Evolutionary conservation across 2,329 filamentous ascomycete genomes (phyloP).

Genomic region (Dactylellina parvicollis): DNA sequence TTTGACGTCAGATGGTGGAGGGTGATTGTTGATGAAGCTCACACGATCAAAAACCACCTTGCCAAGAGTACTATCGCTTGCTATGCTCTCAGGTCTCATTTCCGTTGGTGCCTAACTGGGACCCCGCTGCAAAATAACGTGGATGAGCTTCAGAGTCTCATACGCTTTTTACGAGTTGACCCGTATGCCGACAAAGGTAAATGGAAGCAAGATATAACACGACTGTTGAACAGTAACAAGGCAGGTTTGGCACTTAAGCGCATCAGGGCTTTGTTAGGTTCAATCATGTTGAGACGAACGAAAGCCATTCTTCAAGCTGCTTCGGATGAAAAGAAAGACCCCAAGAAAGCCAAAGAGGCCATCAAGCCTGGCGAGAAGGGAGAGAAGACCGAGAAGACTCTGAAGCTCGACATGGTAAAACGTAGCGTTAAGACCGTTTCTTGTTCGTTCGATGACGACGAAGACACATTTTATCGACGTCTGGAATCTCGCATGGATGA

Average conservation of each 20-base stretch:
- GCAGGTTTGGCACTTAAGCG: slow-evolving; percentile 89
- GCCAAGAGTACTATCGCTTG: slow-evolving; percentile 94
- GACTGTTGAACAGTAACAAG: slow-evolving; percentile 86
- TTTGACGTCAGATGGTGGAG: slow-evolving; percentile 96
- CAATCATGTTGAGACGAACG: slow-evolving; percentile 98
- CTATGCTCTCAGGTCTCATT: slow-evolving; percentile 83
- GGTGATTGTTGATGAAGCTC: slow-evolving; percentile 93
- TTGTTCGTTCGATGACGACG: slow-evolving; percentile 79
- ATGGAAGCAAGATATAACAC: slow-evolving; percentile 92
- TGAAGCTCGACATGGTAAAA: slow-evolving; percentile 80
- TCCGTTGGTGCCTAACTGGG: slow-evolving; percentile 94
- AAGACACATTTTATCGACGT: slow-evolving; percentile 84
- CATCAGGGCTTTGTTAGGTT: slow-evolving; percentile 83
- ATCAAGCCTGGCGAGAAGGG: slow-evolving; percentile 60
- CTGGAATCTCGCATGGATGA: slow-evolving; percentile 85
- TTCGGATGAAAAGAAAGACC: slow-evolving; percentile 66
- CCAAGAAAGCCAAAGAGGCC: slow-evolving; percentile 66
- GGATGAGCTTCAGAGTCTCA: slow-evolving; percentile 91
- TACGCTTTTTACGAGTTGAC: slow-evolving; percentile 89
- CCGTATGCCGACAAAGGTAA: slow-evolving; percentile 85
- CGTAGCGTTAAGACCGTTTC: slow-evolving; percentile 85
- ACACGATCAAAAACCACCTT: slow-evolving; percentile 98
- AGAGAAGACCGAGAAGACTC: slow-evolving; percentile 66
- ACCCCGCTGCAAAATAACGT: slow-evolving; percentile 99
- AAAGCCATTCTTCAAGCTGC: slow-evolving; percentile 92